Base-by-base conservation (phyloP, 106 monocot species). In the Acanthochlamys bracteata region DNA sequence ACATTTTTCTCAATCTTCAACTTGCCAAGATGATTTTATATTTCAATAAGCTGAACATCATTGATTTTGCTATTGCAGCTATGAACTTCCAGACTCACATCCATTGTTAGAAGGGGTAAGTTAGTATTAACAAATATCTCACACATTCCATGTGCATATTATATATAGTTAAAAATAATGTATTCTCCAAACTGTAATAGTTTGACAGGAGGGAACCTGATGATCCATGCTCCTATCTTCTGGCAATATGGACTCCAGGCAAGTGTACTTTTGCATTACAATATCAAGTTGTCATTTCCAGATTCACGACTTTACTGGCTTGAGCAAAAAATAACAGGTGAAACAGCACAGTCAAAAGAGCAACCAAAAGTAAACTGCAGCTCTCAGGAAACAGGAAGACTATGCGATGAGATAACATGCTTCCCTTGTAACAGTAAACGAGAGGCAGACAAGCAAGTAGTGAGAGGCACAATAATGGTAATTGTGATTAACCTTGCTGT, bases 391-490 rank as follows among this genome's bases (percentile, higher is more conserved):
- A 80, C 41, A 0, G 75, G 78, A 26, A 55, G 40, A 24, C 66
- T 92, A 22, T 93, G 92, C 59, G 66, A 82, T 11, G 72, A 68
- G 24, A 27, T 24, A 23, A 75, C 74, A 33, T 93, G 92, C 71
- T 83, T 81, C 71, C 59, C 75, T 73, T 93, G 92, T 67, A 88
- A 78, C 60, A 84, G 73, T 23, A 78, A 77, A 53, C 61, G 82
- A 73, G 88, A 88, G 80, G 71, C 67, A 41, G 52, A 78, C 20
- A 54, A 74, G 58, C 78, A 85, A 41, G 82, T 49, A 46, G 90
- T 90, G 56, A 74, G 83, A 61, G 85, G 83, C 45, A 90, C 90
- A 57, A 23, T 90, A 57, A 27, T 90, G 86, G 85, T 86, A 82
- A 69, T 41, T 7, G n/a, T 26, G 47, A 55, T 41, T 55, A 63